Evolutionary conservation across 306 rosid species (phyloP), one percentile per base, ranked within the genome.

Genomic region (Sicyos baderoa): DNA sequence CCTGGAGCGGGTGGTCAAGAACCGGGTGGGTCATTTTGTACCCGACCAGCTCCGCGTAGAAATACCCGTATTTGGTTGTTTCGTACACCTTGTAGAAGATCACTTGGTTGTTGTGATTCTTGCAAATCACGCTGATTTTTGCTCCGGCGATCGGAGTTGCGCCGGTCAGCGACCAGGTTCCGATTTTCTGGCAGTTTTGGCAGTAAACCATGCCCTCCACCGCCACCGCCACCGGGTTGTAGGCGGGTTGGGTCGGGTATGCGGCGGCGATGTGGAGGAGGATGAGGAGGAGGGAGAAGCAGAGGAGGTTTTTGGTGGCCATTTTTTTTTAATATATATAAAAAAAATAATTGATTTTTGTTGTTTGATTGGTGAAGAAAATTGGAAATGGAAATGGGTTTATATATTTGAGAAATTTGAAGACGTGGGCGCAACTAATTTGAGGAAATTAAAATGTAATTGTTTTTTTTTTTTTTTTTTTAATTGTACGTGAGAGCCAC

Each of bases 191-290:
- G 77, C 99, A 94, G 82, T 81, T 88, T 79, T 90, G 95, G 80
- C 97, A 93, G 72, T 84, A 93, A 17, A 93, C 95, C 44, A 75
- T 48, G 6, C 96, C 87, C 79, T 93, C 99, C 25, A 93, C 89
- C 25, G 84, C 90, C 16, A 88, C 85, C 0, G 84, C 82, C 17
- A 72, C 68, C 40, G 80, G 77, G 79, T 86, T 85, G 74, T 76
- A 75, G 59, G 51, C 40, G 29, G 62, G 79, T 52, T 27, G 67
- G 25, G 54, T 37, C 3, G 72, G 66, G 65, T 32, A 62, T 55
- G 70, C n/a, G 23, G 76, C 71, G 37, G 17, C 48, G 3, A 87
- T 84, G 29, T 78, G 54, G 74, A 86, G 78, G 48, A 61, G 16
- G 60, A 85, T 76, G 23, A 77, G 59, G 63, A 78, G 51, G 70